Evolutionary conservation across 345 rosid genomes (phyloP), one percentile per base, ranked within the genome.

Genomic region (Balakata baccata): DNA sequence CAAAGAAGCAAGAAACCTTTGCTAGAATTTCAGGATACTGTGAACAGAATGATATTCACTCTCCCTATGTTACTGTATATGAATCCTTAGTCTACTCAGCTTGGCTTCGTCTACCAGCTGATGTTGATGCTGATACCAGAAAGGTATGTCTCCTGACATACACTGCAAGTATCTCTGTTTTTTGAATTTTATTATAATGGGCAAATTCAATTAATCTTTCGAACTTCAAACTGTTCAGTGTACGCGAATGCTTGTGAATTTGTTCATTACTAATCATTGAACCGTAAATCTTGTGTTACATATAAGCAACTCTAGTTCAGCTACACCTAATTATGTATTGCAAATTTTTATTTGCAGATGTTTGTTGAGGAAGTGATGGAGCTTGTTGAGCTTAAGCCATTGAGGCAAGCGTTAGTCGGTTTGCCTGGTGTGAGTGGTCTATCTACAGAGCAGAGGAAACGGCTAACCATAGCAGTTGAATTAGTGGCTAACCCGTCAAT

Each of bases 401-500:
- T 90, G 64, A 87, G 89, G 80, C 70, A 86, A 23, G 87, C 93
- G 16, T 64, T 87, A 12, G 93, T 93, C 20, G 98, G 98, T 37
- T 80, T 93, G 74, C 93, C 98, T 4, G 93, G 98, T 20, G 87
- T 85, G 68, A 88, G 74, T 75, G 98, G 98, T 63, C 81, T 92
- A 14, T 92, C 98, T 38, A 89, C 90, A 0, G 96, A 92, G 83
- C 94, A 92, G 63, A 86, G 98, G 51, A 92, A 92, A 74, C 85
- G 98, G 81, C 84, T 92, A 13, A 92, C 98, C 18, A 90, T 90
- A 25, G 98, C 98, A 0, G 93, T 90, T 45, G 96, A 92, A 88
- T 88, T 90, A 7, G 98, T 92, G 64, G 94, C 96, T 17, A 92
- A 92, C 79, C 96, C 98, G 3, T 92, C 96, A 7, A 90, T 90